A percentile compares a stretch with the other conserved stretches of the same genome.
Evolutionary conservation across 768 basidiomycete species (phyloP).

Genomic region (Phanerochaete sordida): DNA sequence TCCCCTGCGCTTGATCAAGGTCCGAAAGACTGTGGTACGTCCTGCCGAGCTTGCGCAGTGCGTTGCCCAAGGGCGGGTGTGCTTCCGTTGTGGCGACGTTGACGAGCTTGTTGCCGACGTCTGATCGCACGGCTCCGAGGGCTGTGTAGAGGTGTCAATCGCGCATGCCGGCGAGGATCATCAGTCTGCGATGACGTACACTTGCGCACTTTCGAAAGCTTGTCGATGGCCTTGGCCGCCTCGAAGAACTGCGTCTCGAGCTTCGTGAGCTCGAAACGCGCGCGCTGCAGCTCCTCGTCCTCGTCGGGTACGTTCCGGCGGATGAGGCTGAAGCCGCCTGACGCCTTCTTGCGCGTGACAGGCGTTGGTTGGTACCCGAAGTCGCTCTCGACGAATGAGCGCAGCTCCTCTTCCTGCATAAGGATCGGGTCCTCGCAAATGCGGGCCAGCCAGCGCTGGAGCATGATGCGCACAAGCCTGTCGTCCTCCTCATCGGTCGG

Average conservation of each 20-base stretch:
- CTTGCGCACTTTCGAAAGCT: constrained; percentile 75
- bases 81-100: constrained; percentile 88
- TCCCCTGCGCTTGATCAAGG: constrained; percentile 85
- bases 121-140: constrained; percentile 72
- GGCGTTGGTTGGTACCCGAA: constrained; percentile 93
- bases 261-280: constrained; percentile 88
- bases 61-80: constrained; percentile 79
- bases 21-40: constrained; percentile 86
- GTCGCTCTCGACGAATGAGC: constrained; percentile 94
- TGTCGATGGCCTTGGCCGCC: constrained; percentile 87
- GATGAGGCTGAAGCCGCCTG: constrained; percentile 74
- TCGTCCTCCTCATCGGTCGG: constrained; percentile 99
- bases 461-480: constrained; percentile 88
- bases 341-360: constrained; percentile 65
- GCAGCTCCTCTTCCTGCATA: constrained; percentile 85
- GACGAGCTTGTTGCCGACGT: constrained; percentile 91
- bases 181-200: constrained; percentile 45
- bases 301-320: constrained; percentile 85
- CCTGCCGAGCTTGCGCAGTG: constrained; percentile 82
- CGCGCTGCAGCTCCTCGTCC: constrained; percentile 87
- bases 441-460: constrained; percentile 92
- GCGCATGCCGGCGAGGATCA: no score
- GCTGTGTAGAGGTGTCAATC: constrained; percentile 40
- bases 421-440: constrained; percentile 92
- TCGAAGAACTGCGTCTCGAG: constrained; percentile 92